These are phyloP conservation scores for Tricharina praecox DNA, from an alignment of 495 filamentous ascomycete species.

Conservation along the genomic window DNA sequence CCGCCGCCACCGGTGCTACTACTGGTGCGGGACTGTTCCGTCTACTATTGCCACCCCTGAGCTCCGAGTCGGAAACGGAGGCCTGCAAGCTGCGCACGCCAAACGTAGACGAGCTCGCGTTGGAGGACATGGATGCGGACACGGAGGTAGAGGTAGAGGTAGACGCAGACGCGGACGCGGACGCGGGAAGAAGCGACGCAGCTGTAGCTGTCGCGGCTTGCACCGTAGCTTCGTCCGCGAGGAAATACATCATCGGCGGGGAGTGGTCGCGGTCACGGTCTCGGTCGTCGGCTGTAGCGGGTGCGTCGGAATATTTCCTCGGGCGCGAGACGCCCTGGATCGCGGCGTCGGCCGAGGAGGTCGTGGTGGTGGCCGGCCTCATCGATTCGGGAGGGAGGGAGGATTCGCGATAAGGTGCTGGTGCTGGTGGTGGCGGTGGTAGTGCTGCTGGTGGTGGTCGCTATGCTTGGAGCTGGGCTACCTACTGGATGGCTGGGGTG, in stretches of 20 bases:
- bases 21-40: constrained; percentile 10
- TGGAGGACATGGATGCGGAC: neutral
- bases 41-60: constrained; percentile 9
- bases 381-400: too few relatives aligned
- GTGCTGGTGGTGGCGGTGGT: neutral
- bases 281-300: constrained; percentile 6
- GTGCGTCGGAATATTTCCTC: constrained; percentile 5
- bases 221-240: constrained; percentile 38
- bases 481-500: neutral
- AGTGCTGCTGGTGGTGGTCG: too few relatives aligned
- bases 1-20: too few relatives aligned
- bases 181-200: too few relatives aligned
- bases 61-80: constrained; percentile 28
- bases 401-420: neutral
- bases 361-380: constrained; percentile 3
- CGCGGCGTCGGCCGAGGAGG: constrained; percentile 1
- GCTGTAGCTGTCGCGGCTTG: constrained; percentile 30
- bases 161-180: constrained; percentile 15
- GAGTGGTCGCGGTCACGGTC: constrained; percentile 16
- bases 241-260: constrained; percentile 40
- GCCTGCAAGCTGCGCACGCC: constrained; percentile 24
- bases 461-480: too few relatives aligned
- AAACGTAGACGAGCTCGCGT: constrained; percentile 6
- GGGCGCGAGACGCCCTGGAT: constrained; percentile 5
- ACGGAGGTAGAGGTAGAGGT: too few relatives aligned